Evolutionary conservation across 441 rosid species (phyloP).

Genomic region (Omphalea diandra): DNA sequence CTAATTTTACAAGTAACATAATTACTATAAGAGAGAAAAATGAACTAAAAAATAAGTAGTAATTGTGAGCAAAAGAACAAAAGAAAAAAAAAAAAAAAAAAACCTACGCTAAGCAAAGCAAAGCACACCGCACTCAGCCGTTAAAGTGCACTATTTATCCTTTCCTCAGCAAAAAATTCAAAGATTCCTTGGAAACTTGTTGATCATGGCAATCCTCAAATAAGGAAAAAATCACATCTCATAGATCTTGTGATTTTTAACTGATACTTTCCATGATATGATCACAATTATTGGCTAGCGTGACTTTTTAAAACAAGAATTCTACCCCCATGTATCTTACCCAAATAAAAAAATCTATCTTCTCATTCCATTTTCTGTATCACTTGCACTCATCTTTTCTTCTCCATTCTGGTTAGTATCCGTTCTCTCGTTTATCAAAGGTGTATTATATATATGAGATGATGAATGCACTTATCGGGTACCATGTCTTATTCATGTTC

Average conservation of each 20-base stretch:
- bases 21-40: neutral
- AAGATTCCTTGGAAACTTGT: constrained; percentile 26
- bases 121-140: neutral
- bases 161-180: constrained; percentile 14
- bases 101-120: too few species aligned
- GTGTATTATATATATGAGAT: too few species aligned
- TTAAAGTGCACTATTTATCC: constrained; percentile 15
- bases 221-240: constrained; percentile 30
- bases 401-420: neutral
- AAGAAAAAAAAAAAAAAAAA: neutral
- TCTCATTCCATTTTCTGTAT: neutral
- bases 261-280: constrained; percentile 24
- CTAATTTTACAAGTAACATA: neutral
- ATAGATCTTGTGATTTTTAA: constrained; percentile 28
- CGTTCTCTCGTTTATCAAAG: neutral
- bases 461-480: constrained; percentile 22
- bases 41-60: too few species aligned
- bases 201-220: constrained; percentile 8
- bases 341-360: too few species aligned
- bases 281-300: constrained; percentile 14
- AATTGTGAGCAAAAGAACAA: neutral
- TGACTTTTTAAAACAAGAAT: too few species aligned
- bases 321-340: too few species aligned
- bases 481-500: constrained; percentile 17
- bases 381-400: neutral